Evolutionary conservation across 192 early-diverging fungal genomes (phyloP), one percentile per base, ranked within the genome.

Genomic region (Entophlyctis luteolus): DNA sequence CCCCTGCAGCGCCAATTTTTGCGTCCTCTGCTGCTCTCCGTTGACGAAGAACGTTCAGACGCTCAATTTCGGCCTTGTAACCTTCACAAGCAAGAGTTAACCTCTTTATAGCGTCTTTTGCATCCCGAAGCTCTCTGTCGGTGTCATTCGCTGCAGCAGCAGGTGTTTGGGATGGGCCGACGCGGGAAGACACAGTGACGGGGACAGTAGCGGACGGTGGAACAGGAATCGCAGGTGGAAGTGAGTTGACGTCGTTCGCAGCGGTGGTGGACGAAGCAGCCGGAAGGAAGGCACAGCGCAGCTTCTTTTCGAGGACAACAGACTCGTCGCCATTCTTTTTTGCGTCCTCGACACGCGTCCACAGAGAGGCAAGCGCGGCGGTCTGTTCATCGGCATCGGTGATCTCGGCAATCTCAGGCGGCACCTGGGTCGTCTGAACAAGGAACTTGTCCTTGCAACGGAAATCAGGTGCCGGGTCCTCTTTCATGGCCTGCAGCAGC

Each of bases 401-500:
- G 59, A 87, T 76, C 46, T 91, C 87, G 25, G 77, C 76, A 20
- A 88, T 82, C 18, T 35, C 63, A 28, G 52, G 48, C 33, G 25
- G 32, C 18, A 55, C 95, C 85, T 69, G 84, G 79, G 58, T 86
- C 67, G 86, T 90, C 74, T 94, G 92, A 25, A 99, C 86, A 49
- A 97, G 75, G 67, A 99, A 99, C 79, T 99, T 99, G 86, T 99
- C 96, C 67, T 92, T 92, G 81, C 92, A 92, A 67, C 90, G 93
- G 66, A 77, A 86, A 58, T 89, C 90, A 1, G 75, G 66, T 22
- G 90, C 81, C 18, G 87, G 88, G 31, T 95, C 93, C 38, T 90
- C 91, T 72, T 83, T 84, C 83, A 93, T 89, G 8, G 91, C 87
- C 75, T 98, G 94, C 67, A 95, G 79, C 54, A 93, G 77, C 16